Base-by-base conservation (phyloP, 208 protist genomes). In the Angomonas ambiguus region DNA sequence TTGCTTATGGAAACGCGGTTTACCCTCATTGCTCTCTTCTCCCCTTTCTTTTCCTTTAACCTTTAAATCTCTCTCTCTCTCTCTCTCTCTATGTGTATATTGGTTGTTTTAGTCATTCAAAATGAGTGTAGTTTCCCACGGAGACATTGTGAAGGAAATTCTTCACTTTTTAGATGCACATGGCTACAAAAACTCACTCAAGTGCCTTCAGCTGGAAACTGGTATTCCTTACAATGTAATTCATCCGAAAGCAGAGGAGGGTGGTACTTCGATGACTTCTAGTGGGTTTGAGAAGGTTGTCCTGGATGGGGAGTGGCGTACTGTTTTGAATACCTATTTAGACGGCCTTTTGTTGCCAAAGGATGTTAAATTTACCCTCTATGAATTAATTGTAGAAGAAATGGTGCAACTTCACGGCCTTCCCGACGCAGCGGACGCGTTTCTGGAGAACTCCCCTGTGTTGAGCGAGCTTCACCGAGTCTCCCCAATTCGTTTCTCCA, bases 381-480 rank as follows among this genome's bases (percentile, higher is more conserved):
- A 95, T 59, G 86, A 92, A 61, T 71, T 79, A 13, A 88, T 95
- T 32, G 76, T 95, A 45, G 80, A 92, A 49, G 89, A 95, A 65
- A 69, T 92, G 62, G 73, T 95, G 18, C 68, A 79, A 20, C 56
- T 93, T 24, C 80, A 87, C 38, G 74, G 81, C 0, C 73, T 93
- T 53, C 58, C 77, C 0, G 69, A 80, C n/a, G 85, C 86, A 1
- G 86, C 86, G 16, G 73, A 78, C 24, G 80, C 85, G n/a, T 72
- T 95, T n/a, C 77, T 95, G 16, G 56, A 70, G 8, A 85, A 93
- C 67, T 79, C 86, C 16, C 89, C 89, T 0, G 68, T 86, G 13
- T 91, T 95, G 77, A 59, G 60, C 25, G 53, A 77, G 33, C 85
- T 95, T 80, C 74, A 72, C 28, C 32, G 22, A 2, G 67, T 69